phyloP scores from a whole-genome alignment of 164 flowering plant genomes.

The Litsea cubeba region DNA sequence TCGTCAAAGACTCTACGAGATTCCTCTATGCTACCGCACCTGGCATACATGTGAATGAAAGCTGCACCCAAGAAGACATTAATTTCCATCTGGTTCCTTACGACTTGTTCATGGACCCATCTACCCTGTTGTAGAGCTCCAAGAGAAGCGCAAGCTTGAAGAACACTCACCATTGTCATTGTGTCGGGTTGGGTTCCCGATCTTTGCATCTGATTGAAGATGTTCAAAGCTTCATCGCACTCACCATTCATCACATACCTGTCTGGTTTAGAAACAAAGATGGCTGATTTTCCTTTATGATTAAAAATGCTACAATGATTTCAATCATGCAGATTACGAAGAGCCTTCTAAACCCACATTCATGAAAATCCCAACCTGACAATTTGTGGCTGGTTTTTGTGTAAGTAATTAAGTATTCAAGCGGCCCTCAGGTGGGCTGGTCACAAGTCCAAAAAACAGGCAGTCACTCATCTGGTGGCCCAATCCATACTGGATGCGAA shows the following conservation, averaged over 20 bases:
- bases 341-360: no score
- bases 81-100: constrained; percentile 3
- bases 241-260: constrained; percentile 16
- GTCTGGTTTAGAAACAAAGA: not conserved
- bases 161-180: constrained; percentile 15
- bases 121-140: constrained; percentile 22
- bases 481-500: no score
- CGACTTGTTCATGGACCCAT: constrained; percentile 16
- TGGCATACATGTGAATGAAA: constrained; percentile 18
- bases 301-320: no score
- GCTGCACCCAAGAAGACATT: constrained; percentile 15
- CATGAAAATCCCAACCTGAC: no score
- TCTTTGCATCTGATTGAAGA: constrained; percentile 16
- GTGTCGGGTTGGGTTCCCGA: constrained; percentile 7
- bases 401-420: no score
- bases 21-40: constrained; percentile 16
- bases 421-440: no score
- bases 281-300: not conserved
- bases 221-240: constrained; percentile 14
- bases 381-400: no score
- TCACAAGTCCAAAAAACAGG: no score
- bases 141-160: constrained; percentile 15
- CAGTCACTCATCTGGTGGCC: no score
- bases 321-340: no score
- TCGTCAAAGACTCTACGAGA: constrained; percentile 12